Evolutionary conservation across 768 basidiomycete species (phyloP).

Genomic region (Termitomyces sp.): DNA sequence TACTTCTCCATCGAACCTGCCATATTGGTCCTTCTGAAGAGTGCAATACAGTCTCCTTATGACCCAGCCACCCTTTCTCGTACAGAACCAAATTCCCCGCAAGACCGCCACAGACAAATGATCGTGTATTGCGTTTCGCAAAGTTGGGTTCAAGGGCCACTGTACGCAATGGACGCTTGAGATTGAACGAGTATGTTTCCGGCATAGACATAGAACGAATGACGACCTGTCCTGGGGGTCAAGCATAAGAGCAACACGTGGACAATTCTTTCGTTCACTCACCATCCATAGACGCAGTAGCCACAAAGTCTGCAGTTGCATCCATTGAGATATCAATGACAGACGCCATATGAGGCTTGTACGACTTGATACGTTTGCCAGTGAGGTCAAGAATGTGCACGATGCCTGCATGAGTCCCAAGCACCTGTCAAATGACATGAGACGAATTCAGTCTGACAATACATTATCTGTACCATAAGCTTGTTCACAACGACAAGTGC

Average conservation of each 20-base stretch:
- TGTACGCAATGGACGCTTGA: constrained; percentile 88
- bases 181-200: constrained; percentile 82
- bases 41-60: constrained; percentile 82
- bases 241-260: constrained; percentile 10
- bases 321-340: constrained; percentile 85
- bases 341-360: constrained; percentile 85
- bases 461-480: constrained; percentile 45
- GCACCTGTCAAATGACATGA: constrained; percentile 44
- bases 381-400: constrained; percentile 78
- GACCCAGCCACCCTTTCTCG: constrained; percentile 96
- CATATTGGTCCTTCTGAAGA: constrained; percentile 91
- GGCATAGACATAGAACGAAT: constrained; percentile 75
- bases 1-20: constrained; percentile 82
- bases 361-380: constrained; percentile 83
- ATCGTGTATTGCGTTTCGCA: constrained; percentile 65
- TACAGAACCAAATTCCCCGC: constrained; percentile 81
- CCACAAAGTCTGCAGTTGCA: constrained; percentile 80
- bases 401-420: constrained; percentile 93
- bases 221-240: constrained; percentile 75
- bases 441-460: background rate
- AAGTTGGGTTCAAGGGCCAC: constrained; percentile 91
- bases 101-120: constrained; percentile 90
- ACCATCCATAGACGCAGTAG: constrained; percentile 93
- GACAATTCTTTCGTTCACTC: constrained; percentile 18
- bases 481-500: constrained; percentile 72